Evolutionary conservation across 192 early-diverging fungal species (phyloP).

Genomic region (Backusella psychrophila): DNA sequence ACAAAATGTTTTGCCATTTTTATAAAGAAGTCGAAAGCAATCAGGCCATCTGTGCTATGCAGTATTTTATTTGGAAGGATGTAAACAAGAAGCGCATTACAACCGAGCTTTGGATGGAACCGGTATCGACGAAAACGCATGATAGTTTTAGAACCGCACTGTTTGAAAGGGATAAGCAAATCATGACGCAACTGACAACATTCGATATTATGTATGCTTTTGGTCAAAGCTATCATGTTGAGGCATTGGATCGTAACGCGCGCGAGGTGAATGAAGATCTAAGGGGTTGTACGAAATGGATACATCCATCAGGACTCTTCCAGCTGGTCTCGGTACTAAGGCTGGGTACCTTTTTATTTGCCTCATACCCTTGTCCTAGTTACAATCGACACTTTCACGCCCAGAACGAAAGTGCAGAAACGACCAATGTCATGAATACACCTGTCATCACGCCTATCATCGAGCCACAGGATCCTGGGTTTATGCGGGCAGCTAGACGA

Average conservation of each 20-base stretch:
- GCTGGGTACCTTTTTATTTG: slow-evolving; percentile 26
- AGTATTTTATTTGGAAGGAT: slow-evolving; percentile 51
- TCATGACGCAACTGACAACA: slow-evolving; percentile 50
- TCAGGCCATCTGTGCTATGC: slow-evolving; percentile 32
- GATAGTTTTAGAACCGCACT: neutral
- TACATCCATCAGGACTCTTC: slow-evolving; percentile 18
- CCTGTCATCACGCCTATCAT: neutral
- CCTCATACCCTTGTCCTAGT: slow-evolving; percentile 26
- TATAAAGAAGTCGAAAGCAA: slow-evolving; percentile 43
- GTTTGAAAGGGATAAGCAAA: slow-evolving; percentile 31
- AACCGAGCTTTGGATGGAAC: slow-evolving; percentile 60
- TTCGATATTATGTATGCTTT: slow-evolving; percentile 54
- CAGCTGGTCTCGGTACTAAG: slow-evolving; percentile 28
- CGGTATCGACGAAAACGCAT: slow-evolving; percentile 11
- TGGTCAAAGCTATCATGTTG: slow-evolving; percentile 19
- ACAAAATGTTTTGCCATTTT: slow-evolving; percentile 39
- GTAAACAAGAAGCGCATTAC: slow-evolving; percentile 37
- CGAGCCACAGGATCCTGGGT: neutral
- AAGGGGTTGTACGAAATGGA: neutral
- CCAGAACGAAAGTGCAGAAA: neutral
- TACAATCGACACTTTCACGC: slow-evolving; percentile 18
- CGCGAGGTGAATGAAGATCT: neutral
- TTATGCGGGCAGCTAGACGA: neutral
- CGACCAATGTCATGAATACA: neutral
- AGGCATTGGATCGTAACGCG: neutral